These are phyloP conservation scores for Nicotiana obtusifolia DNA, from an alignment of 257 asterid species.

Conservation along the genomic window DNA sequence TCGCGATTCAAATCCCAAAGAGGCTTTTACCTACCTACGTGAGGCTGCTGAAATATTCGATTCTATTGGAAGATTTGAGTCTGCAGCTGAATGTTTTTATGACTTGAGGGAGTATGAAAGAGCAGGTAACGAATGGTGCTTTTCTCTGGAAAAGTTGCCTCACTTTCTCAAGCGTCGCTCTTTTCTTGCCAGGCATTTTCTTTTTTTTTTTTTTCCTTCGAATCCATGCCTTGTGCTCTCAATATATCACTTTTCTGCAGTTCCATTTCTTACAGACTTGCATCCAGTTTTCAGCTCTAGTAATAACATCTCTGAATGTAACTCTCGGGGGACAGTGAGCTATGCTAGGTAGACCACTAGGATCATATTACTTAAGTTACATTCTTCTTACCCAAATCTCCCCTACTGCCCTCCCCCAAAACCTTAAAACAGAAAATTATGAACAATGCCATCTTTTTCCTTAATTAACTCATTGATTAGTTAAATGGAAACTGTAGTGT, in stretches of 20 bases:
- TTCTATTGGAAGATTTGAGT: slow-evolving; percentile 37
- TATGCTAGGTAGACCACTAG: too few species aligned
- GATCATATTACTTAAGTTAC: not conserved
- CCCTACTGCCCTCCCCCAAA: not conserved
- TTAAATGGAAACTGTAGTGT: not conserved
- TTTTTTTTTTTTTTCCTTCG: not conserved
- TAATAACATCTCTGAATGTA: not conserved
- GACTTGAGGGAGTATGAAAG: slow-evolving; percentile 51
- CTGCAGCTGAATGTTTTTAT: slow-evolving; percentile 61
- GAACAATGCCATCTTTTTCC: not conserved
- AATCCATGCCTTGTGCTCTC: not conserved
- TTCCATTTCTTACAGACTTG: not conserved
- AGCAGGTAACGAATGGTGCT: slow-evolving; percentile 36
- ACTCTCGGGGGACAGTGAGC: too few species aligned
- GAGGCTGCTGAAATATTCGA: slow-evolving; percentile 67
- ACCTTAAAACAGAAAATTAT: not conserved
- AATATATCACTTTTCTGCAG: not conserved
- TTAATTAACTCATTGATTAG: not conserved
- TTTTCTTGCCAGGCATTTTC: not conserved
- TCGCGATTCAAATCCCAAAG: slow-evolving; percentile 34
- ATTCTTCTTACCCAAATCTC: not conserved
- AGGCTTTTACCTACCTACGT: slow-evolving; percentile 35
- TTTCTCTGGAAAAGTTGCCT: not conserved
- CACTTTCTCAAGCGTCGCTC: not conserved
- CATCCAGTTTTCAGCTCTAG: not conserved